phyloP scores from a whole-genome alignment of 208 protist genomes.

The Phytomonas sp. region DNA sequence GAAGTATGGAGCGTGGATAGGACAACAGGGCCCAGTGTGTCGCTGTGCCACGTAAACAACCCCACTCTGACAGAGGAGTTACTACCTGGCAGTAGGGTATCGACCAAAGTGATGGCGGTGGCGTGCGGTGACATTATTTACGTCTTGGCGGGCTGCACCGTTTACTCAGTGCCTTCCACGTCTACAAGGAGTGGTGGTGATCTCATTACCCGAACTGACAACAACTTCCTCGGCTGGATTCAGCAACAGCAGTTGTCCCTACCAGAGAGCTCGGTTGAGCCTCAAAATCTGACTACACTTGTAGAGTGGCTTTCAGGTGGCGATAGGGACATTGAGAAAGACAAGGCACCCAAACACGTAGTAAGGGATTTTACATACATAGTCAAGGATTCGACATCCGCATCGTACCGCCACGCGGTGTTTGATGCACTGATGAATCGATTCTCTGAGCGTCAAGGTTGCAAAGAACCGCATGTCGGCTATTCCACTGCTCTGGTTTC shows the following conservation, averaged over 20 bases:
- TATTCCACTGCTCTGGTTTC: slow-evolving; percentile 17
- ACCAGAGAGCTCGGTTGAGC: background rate
- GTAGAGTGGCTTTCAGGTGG: background rate
- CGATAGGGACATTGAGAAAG: background rate
- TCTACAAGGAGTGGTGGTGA: background rate
- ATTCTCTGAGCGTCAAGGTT: background rate
- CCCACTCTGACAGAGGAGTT: slow-evolving; percentile 10
- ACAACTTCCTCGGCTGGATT: background rate
- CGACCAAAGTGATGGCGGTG: slow-evolving; percentile 17
- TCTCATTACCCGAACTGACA: background rate
- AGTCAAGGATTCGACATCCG: slow-evolving; percentile 7
- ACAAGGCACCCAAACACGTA: background rate
- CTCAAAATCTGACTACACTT: slow-evolving; percentile 10
- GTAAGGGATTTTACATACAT: slow-evolving; percentile 11
- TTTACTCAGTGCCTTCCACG: slow-evolving; percentile 16
- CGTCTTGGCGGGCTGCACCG: slow-evolving; percentile 24
- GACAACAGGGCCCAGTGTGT: slow-evolving; percentile 17
- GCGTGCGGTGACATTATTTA: slow-evolving; percentile 13
- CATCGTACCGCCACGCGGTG: slow-evolving; percentile 13
- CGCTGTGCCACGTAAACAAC: slow-evolving; percentile 20
- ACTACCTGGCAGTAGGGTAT: slow-evolving; percentile 20
- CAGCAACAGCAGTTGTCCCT: slow-evolving; percentile 2
- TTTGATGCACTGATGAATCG: slow-evolving; percentile 7
- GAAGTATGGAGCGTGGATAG: slow-evolving; percentile 32
- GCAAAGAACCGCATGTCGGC: background rate